Evolutionary conservation across 352 stramenopile species (phyloP).

Genomic region (Blastocystis sp.): DNA sequence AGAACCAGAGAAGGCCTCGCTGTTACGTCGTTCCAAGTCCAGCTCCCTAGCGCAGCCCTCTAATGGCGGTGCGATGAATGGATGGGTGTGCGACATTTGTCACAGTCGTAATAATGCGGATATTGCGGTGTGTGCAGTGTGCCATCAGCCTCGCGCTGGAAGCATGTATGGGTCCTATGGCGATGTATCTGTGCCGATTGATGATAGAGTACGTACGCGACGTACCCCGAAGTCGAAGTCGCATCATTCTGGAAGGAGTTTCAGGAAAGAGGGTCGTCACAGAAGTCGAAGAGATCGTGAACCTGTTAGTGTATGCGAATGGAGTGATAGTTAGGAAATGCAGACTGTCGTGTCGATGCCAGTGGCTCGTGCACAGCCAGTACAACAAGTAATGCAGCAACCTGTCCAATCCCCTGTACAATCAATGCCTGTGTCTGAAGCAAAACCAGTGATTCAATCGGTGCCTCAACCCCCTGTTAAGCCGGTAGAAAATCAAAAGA

Average conservation of each 20-base stretch:
- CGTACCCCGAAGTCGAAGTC: neutral
- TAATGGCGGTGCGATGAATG: neutral
- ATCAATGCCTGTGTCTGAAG: neutral
- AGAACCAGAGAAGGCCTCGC: slow-evolving; percentile 1
- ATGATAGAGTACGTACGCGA: neutral
- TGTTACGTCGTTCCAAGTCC: neutral
- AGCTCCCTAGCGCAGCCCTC: neutral
- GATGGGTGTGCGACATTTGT: neutral
- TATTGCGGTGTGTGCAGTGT: neutral
- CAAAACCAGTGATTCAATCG: neutral
- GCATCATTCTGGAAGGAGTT: neutral
- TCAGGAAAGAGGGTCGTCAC: neutral
- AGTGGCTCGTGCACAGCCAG: neutral
- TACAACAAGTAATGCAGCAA: neutral
- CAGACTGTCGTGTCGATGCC: neutral
- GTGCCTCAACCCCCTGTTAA: neutral
- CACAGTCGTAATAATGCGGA: neutral
- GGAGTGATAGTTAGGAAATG: neutral
- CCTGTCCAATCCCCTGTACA: neutral
- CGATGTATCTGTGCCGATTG: neutral
- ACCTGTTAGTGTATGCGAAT: neutral
- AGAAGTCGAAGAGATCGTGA: neutral
- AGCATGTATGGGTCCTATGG: neutral
- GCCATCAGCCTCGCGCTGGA: neutral
- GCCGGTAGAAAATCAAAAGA: too few relatives aligned